A percentile compares a stretch with the other conserved stretches of the same genome.
phyloP scores from a whole-genome alignment of 495 filamentous ascomycete species.

The Trichodelitschia bisporula region DNA sequence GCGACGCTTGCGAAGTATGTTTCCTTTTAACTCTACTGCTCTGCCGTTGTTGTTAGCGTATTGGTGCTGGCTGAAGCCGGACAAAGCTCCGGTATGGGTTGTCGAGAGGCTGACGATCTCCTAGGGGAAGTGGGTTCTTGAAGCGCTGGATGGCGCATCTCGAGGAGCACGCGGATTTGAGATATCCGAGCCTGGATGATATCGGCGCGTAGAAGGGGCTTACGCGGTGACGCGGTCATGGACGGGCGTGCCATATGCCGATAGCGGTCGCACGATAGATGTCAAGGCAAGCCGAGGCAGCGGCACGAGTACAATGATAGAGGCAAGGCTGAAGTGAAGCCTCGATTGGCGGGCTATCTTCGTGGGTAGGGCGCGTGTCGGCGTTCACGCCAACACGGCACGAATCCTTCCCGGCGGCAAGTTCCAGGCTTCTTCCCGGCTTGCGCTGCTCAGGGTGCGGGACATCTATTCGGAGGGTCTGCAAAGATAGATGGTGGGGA shows the following conservation, averaged over 20 bases:
- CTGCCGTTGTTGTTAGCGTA: background rate
- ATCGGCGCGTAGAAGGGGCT: conserved; percentile 16
- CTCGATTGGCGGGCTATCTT: too few species aligned
- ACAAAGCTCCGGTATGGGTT: too few species aligned
- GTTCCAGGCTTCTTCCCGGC: too few species aligned
- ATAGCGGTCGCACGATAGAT: background rate
- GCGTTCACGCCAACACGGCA: too few species aligned
- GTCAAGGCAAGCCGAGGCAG: too few species aligned
- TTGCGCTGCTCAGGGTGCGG: too few species aligned
- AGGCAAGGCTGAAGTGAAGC: too few species aligned
- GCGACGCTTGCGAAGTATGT: conserved; percentile 66
- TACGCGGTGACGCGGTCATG: background rate
- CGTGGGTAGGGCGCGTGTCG: too few species aligned
- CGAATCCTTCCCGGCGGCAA: too few species aligned
- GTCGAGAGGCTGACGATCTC: background rate
- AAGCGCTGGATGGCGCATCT: conserved; percentile 75
- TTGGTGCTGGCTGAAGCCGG: background rate
- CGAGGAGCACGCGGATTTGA: conserved; percentile 60
- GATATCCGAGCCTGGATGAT: conserved; percentile 51
- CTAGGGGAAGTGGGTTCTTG: conserved; percentile 59
- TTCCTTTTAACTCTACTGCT: conserved; percentile 1
- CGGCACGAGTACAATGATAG: too few species aligned
- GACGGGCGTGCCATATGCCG: background rate
- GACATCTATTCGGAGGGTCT: too few species aligned
- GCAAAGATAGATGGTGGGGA: too few species aligned